Base-by-base conservation (phyloP, 345 rosid genomes). In the Aegle marmelos region DNA sequence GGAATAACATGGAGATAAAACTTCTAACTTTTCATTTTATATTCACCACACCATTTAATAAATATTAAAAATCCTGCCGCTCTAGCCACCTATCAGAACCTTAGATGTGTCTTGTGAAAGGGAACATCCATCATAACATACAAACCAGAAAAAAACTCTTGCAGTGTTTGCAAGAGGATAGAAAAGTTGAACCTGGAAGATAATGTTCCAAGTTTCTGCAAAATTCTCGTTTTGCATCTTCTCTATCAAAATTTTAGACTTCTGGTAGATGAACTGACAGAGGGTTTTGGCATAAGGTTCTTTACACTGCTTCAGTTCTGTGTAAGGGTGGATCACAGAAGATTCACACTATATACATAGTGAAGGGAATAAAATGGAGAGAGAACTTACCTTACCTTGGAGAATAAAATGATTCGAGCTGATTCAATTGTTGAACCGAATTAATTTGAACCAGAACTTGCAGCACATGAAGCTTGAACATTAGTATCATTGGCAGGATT, bases 381-480 rank as follows among this genome's bases (percentile, higher is more conserved):
- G 22, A 39, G 25, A 34, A 65, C 58, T 78, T 75, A 61, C 34
- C 53, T 76, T 66, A 81, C 83, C 78, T 75, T 81, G 11, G 37
- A 75, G 16, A 58, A 60, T 78, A 77, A 54, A 68, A 64, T 78
- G 77, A 57, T 73, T 63, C 45, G 39, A 45, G 37, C 39, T 79
- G 76, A 78, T 70, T 77, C 67, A 73, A 69, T 45, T 54, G 72
- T 64, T 27, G 71, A 65, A 54, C 70, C 31, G 28, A 70, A 59
- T 61, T 82, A 89, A 83, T 81, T 82, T 78, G 92, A 85, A 79
- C 85, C 87, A 76, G 93, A 88, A 77, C 87, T 78, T 30, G 89
- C 80, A 75, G 89, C 83, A 77, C 82, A 86, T 73, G 89, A 76
- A 73, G 81, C 85, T 79, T 83, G 83, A 13, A 59, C 80, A 72